These are phyloP conservation scores for Xylaria multiplex DNA, from an alignment of 2,329 filamentous ascomycete species.

Conservation along the genomic window DNA sequence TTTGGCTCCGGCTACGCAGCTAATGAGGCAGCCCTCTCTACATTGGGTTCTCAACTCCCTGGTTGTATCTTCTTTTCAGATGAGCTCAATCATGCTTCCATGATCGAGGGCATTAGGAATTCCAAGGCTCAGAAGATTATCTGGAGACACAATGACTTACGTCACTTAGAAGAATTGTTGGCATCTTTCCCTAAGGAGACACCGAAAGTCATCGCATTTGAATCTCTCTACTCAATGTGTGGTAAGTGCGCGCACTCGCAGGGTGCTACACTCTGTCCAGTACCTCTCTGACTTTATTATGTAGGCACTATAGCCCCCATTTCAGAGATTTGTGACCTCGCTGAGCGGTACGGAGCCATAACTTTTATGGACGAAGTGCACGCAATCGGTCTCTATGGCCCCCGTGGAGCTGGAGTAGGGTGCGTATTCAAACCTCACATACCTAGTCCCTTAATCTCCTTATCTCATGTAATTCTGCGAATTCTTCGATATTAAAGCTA, in stretches of 20 bases:
- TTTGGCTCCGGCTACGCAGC: constrained; percentile 98
- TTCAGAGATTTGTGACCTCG: constrained; percentile 91
- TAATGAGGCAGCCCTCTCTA: constrained; percentile 95
- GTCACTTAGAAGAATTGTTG: constrained; percentile 89
- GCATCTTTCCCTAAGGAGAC: constrained; percentile 83
- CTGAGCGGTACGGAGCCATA: constrained; percentile 95
- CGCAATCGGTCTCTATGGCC: constrained; percentile 98
- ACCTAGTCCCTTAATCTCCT: no score
- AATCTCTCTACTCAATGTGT: constrained; percentile 99
- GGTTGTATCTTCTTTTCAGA: constrained; percentile 98
- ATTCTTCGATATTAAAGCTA: no score
- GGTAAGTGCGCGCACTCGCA: constrained; percentile 49
- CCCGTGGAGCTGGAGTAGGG: constrained; percentile 85
- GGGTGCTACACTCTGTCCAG: not conserved
- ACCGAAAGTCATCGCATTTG: constrained; percentile 98
- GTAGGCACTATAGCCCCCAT: constrained; percentile 87
- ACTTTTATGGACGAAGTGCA: constrained; percentile 99
- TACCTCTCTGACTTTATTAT: not conserved
- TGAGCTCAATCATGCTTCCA: constrained; percentile 95
- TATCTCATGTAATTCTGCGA: no score
- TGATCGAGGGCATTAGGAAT: constrained; percentile 99
- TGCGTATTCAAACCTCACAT: no score
- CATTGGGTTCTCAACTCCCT: constrained; percentile 91
- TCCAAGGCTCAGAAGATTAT: constrained; percentile 77
- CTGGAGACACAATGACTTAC: constrained; percentile 96